Evolutionary conservation across 805 yeast species (phyloP).

Genomic region (Pichia kluyveri): DNA sequence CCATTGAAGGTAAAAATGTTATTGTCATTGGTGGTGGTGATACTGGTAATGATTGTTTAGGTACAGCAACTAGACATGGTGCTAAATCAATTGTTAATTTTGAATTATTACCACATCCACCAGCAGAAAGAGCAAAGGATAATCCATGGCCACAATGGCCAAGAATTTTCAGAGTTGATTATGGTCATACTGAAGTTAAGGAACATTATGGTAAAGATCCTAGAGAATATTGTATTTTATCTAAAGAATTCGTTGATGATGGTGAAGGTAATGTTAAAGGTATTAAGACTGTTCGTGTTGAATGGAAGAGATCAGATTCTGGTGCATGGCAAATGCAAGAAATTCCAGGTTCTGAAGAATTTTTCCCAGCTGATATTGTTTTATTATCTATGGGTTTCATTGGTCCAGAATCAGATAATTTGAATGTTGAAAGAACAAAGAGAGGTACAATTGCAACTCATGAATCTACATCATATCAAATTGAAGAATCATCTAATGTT

Average conservation of each 20-base stretch:
- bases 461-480: slow-evolving; percentile 57
- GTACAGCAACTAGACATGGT: slow-evolving; percentile 95
- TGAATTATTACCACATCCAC: slow-evolving; percentile 90
- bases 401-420: slow-evolving; percentile 85
- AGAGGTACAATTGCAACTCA: slow-evolving; percentile 77
- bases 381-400: slow-evolving; percentile 94
- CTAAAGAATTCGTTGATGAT: slow-evolving; percentile 93
- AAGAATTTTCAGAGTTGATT: slow-evolving; percentile 92
- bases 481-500: slow-evolving; percentile 51
- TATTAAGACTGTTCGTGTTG: slow-evolving; percentile 92
- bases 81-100: slow-evolving; percentile 91
- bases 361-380: slow-evolving; percentile 91
- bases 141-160: slow-evolving; percentile 99
- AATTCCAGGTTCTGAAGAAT: slow-evolving; percentile 88
- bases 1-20: slow-evolving; percentile 78
- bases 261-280: slow-evolving; percentile 93
- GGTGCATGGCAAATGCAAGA: slow-evolving; percentile 99
- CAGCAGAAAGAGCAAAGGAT: slow-evolving; percentile 76
- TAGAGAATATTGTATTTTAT: slow-evolving; percentile 89
- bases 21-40: slow-evolving; percentile 99
- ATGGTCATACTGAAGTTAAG: slow-evolving; percentile 93
- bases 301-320: slow-evolving; percentile 90
- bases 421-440: slow-evolving; percentile 58
- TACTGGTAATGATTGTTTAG: slow-evolving; percentile 98
- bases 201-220: slow-evolving; percentile 96